A percentile compares a stretch with the other conserved stretches of the same genome.
phyloP scores from a whole-genome alignment of 306 rosid genomes.

The Casuarina glauca region DNA sequence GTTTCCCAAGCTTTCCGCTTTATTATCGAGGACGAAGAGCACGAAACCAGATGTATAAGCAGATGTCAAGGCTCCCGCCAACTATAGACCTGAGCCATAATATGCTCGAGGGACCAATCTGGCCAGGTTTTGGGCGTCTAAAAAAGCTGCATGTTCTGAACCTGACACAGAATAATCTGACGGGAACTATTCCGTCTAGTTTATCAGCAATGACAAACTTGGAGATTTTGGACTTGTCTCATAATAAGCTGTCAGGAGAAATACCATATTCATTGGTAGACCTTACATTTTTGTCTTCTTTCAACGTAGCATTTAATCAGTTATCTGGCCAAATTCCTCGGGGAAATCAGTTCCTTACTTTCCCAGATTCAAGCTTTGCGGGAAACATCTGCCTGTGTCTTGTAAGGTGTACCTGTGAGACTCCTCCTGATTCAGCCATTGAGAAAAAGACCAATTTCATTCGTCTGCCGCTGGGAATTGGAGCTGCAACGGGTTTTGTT shows the following conservation, averaged over 20 bases:
- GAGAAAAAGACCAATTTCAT: neutral
- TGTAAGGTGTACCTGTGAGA: neutral
- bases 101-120: constrained; percentile 23
- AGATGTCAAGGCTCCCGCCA: constrained; percentile 15
- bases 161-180: constrained; percentile 13
- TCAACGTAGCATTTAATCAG: constrained; percentile 28
- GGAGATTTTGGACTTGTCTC: constrained; percentile 32
- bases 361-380: constrained; percentile 27
- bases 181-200: constrained; percentile 24
- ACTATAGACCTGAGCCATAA: constrained; percentile 21
- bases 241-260: constrained; percentile 29
- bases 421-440: neutral
- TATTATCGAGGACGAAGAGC: neutral
- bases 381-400: constrained; percentile 19
- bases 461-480: neutral
- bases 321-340: constrained; percentile 22
- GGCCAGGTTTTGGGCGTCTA: constrained; percentile 33
- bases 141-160: constrained; percentile 27
- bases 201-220: constrained; percentile 21
- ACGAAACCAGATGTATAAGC: constrained; percentile 16
- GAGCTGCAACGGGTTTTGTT: neutral
- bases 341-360: constrained; percentile 30
- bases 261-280: constrained; percentile 25
- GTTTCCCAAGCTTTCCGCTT: neutral
- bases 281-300: constrained; percentile 30